Evolutionary conservation across 2,329 filamentous ascomycete species (phyloP), one percentile per base, ranked within the genome.

Genomic region (Chrysoporthe austroafricana): DNA sequence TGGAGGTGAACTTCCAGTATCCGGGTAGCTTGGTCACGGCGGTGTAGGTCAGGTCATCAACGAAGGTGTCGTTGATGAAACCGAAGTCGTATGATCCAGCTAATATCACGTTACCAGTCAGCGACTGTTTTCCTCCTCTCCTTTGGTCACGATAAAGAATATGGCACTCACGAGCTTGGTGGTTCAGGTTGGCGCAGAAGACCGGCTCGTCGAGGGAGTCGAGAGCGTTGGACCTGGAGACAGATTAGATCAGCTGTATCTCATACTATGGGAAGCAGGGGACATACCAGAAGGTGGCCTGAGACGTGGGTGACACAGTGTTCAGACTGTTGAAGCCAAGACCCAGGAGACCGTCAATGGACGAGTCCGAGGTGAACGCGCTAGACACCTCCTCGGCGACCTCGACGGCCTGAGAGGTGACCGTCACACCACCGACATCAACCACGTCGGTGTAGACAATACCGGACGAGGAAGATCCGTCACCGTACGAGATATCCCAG

Each of bases 371-470:
- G 57, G 75, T 76, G 69, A 80, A 79, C 56, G 74, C 75, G 16
- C 77, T 70, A 54, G 86, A 89, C 64, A 91, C 84, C 2, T 79
- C 81, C 3, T 80, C 82, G 21, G 89, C 89, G 56, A 87, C 84
- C 77, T 91, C 88, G 52, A 91, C 85, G 50, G 88, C 89, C 77
- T 91, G 89, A 16, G 78, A 77, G 5, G 82, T 82, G 16, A 89
- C 88, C 39, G 83, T 86, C 26, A 90, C 83, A 54, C 82, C 82
- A 59, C 87, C 88, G 62, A 91, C 83, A 54, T 80, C 80, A 70
- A 91, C 88, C 59, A 83, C 86, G 76, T 91, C 89, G 62, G 82
- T 83, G 78, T 88, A 90, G 69, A 91, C 89, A 64, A 83, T 81
- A 62, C 89, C 89, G 63, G 79, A 80, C 18, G 89, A 89, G 60